A percentile compares a stretch with the other conserved stretches of the same genome.
phyloP scores from a whole-genome alignment of 2,329 filamentous ascomycete species.

The Chaetomium globosum region DNA sequence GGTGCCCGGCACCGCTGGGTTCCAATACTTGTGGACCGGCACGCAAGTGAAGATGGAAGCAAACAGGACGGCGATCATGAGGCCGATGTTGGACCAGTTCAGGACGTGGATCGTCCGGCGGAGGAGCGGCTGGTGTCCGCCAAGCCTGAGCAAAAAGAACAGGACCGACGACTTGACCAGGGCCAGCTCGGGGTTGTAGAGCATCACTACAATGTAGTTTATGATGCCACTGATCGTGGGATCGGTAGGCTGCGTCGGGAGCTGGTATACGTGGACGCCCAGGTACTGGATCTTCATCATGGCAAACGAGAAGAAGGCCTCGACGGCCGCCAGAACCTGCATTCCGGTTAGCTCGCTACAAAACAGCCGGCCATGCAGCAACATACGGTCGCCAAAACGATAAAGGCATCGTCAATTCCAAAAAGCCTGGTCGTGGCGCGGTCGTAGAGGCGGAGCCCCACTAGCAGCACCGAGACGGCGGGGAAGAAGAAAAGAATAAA shows the following conservation, averaged over 20 bases:
- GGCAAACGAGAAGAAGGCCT: slow-evolving; percentile 24
- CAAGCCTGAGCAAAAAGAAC: slow-evolving; percentile 40
- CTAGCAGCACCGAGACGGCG: slow-evolving; percentile 21
- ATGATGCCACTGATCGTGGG: slow-evolving; percentile 35
- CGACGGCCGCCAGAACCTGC: slow-evolving; percentile 22
- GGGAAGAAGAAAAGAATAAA: slow-evolving; percentile 30
- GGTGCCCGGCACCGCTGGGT: slow-evolving; percentile 16
- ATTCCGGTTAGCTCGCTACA: not conserved
- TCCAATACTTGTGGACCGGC: slow-evolving; percentile 38
- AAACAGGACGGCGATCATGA: slow-evolving; percentile 40
- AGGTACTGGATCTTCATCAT: slow-evolving; percentile 31
- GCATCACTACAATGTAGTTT: slow-evolving; percentile 38
- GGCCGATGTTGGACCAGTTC: slow-evolving; percentile 38
- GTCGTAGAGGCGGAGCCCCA: slow-evolving; percentile 25
- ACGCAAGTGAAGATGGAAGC: slow-evolving; percentile 41
- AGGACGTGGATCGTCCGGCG: slow-evolving; percentile 38
- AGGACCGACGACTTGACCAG: slow-evolving; percentile 42
- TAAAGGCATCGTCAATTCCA: slow-evolving; percentile 27
- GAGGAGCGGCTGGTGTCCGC: slow-evolving; percentile 36
- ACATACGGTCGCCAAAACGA: slow-evolving; percentile 33
- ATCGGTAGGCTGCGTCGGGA: slow-evolving; percentile 26
- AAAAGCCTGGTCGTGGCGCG: slow-evolving; percentile 22
- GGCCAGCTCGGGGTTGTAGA: slow-evolving; percentile 42
- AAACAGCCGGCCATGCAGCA: not conserved
- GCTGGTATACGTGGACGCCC: slow-evolving; percentile 27